Base-by-base conservation (phyloP, 441 rosid species). In the Jatropha multifida region DNA sequence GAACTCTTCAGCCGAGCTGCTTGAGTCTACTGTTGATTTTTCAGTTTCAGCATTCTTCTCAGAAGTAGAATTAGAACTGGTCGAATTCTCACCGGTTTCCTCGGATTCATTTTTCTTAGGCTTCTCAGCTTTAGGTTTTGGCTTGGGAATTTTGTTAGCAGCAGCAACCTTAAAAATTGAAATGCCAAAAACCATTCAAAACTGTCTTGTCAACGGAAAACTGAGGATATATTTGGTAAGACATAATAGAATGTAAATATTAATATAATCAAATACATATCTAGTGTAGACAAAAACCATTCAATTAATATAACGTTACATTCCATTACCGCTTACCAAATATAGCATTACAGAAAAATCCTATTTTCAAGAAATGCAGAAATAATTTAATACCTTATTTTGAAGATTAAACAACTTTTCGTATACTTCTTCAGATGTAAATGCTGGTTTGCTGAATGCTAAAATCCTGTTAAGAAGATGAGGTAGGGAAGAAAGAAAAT, bases 91-190 rank as follows among this genome's bases (percentile, higher is more conserved):
- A 9, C 73, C 79, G 55, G 65, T 72, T 64, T 76, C 74, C 76
- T 82, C 86, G 20, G 86, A 82, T 81, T 92, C 95, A 58, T 78
- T 89, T 83, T 86, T 86, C 15, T 79, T 58, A 7, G 86, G 83
- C 85, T 95, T 92, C 87, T 93, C 97, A 56, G 82, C 78, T 83
- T 90, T 92, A 23, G 96, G 94, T 83, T 90, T 95, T 63, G 99
- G 99, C 86, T 92, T 93, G 12, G 98, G 96, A 49, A 93, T 93
- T 81, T 77, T 90, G 74, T 85, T 86, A 14, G 89, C 77, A 46
- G 86, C 85, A 2, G 88, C 79, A 37, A 90, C 94, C 99, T 95
- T 56, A 15, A 72, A 58, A 66, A 23, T 32, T 17, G 5, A 63
- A 2, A 51, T 1, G 18, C 9, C 40, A 68, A 70, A 27, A 5